Evolutionary conservation across 208 protist genomes (phyloP), one percentile per base, ranked within the genome.

Genomic region (Leishmania arabica): DNA sequence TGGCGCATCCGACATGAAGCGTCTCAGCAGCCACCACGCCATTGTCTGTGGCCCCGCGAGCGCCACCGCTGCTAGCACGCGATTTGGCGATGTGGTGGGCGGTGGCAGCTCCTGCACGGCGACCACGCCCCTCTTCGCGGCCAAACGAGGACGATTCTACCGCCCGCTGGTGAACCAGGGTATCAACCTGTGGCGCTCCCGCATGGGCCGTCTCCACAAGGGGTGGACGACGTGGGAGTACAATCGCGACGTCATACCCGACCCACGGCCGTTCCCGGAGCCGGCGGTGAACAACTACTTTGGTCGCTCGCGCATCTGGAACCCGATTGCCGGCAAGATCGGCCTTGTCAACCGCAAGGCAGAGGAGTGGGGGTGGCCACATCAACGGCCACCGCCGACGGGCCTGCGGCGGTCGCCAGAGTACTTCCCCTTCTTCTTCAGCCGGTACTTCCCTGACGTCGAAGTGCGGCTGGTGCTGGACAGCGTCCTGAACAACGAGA

Each of bases 401-500:
- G 95, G 95, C 8, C 85, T 97, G 77, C 92, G 92, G 17, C 89
- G 83, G 21, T 96, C 93, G 31, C 89, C 79, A 5, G 93, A 96
- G 87, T 91, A 90, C 80, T 95, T 97, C 75, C 90, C 93, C 27
- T 87, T 87, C 75, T 97, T 95, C 72, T 95, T 95, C 75, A 89
- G 84, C 45, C 88, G 89, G 13, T 96, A 97, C 86, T 97, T 97
- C 79, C 92, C 92, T 21, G 90, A 94, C 65, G 91, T 87, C 34
- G 91, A 96, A 79, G 92, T 95, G 75, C 81, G 87, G 17, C 85
- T 97, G 19, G 77, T 96, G 73, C 87, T 97, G 49, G 95, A 97
- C 83, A 96, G 92, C 77, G 95, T 97, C 58, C 83, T 97, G 45
- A 96, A 97, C 88, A 93, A 94, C 68, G 93, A 96, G 75, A 97